Conservation (phyloP, 768 basidiomycete genomes). For the Hericium coralloides region DNA sequence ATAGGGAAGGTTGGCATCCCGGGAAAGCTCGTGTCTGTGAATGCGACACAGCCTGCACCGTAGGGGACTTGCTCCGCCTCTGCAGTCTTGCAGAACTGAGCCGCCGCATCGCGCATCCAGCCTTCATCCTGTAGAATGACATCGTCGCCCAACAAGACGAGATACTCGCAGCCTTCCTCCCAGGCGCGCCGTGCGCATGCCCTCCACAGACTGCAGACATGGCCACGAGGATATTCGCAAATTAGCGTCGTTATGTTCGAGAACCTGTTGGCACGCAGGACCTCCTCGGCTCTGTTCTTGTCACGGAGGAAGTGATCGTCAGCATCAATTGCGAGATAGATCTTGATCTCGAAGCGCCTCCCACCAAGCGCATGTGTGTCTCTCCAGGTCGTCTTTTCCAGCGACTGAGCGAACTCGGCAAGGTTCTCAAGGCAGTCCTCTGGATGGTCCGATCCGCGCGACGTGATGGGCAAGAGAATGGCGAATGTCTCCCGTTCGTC, state of each 20-base stretch:
- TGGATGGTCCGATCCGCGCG: constrained; percentile 29
- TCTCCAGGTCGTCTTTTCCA: constrained; percentile 36
- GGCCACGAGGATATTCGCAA: constrained; percentile 33
- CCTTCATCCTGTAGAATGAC: constrained; percentile 39
- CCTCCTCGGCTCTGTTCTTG: constrained; percentile 26
- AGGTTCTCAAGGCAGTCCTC: constrained; percentile 35
- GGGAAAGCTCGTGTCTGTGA: constrained; percentile 44
- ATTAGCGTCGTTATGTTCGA: constrained; percentile 26
- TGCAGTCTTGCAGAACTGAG: constrained; percentile 29
- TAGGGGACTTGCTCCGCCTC: constrained; percentile 22
- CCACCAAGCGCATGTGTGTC: constrained; percentile 28
- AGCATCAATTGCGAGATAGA: constrained; percentile 47
- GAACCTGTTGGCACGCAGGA: constrained; percentile 31
- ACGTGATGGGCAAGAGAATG: constrained; percentile 51
- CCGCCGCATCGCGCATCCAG: constrained; percentile 39
- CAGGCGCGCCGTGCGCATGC: constrained; percentile 40
- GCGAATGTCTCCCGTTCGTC: constrained; percentile 33
- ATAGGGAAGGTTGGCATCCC: constrained; percentile 60
- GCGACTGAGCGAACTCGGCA: constrained; percentile 31
- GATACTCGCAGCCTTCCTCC: constrained; percentile 39
- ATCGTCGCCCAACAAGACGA: constrained; percentile 48
- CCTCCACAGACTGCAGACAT: constrained; percentile 47
- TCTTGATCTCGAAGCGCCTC: constrained; percentile 25
- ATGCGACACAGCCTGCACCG: constrained; percentile 50
- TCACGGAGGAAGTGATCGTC: constrained; percentile 31